A percentile compares a stretch with the other conserved stretches of the same genome.
These are phyloP conservation scores for Coriolopsis trogii DNA, from an alignment of 1,284 basidiomycete genomes.

Conservation along the genomic window DNA sequence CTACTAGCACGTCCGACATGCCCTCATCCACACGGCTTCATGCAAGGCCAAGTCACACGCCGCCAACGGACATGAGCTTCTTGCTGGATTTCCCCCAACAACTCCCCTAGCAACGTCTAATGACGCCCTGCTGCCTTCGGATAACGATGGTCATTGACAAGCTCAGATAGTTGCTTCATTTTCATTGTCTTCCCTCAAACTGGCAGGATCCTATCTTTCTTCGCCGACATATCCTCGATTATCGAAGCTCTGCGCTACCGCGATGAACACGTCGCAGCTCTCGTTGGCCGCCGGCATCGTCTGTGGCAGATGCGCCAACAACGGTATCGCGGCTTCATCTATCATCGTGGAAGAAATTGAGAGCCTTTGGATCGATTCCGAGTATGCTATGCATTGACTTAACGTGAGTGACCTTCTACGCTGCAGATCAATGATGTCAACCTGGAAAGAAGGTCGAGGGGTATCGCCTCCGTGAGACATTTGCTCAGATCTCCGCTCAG, in stretches of 20 bases:
- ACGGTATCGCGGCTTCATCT: too few relatives aligned
- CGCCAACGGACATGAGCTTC: constrained; percentile 10
- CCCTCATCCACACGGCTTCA: not conserved
- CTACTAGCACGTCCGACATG: too few relatives aligned
- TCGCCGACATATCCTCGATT: not conserved
- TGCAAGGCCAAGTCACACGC: constrained; percentile 11
- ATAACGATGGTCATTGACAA: not conserved
- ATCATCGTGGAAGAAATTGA: too few relatives aligned
- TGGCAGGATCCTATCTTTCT: constrained; percentile 10
- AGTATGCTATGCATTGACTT: too few relatives aligned
- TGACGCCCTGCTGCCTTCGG: not conserved
- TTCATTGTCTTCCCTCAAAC: too few relatives aligned
- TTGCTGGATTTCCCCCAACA: constrained; percentile 6
- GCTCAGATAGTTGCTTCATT: constrained; percentile 19
- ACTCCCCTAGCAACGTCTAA: constrained; percentile 15
- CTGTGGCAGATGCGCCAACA: too few relatives aligned
- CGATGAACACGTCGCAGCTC: not conserved
- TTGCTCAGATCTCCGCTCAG: constrained; percentile 17
- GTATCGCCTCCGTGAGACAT: constrained; percentile 21
- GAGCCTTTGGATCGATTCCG: too few relatives aligned
- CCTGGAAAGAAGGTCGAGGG: constrained; percentile 15
- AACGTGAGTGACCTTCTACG: not conserved
- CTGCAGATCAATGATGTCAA: constrained; percentile 24
- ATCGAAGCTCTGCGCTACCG: not conserved
- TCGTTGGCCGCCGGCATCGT: too few relatives aligned